Conservation (phyloP, 2,329 filamentous ascomycete species). For the Cytospora mali region DNA sequence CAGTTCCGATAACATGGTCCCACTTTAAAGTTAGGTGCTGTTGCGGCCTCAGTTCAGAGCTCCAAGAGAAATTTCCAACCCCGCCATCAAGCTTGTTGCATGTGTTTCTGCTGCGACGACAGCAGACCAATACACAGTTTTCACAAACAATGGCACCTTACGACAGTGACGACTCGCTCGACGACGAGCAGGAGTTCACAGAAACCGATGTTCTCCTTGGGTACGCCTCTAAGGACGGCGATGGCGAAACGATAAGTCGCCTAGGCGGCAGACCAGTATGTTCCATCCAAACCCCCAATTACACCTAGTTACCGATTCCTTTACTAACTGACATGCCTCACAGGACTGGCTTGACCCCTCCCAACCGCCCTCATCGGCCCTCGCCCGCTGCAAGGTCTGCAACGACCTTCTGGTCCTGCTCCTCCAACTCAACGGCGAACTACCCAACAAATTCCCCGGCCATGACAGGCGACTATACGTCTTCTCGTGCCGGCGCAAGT, state of each 20-base stretch:
- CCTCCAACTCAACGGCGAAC: constrained; percentile 86
- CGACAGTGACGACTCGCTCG: constrained; percentile 83
- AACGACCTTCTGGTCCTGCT: constrained; percentile 81
- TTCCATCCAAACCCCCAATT: constrained; percentile 28
- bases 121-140: constrained; percentile 19
- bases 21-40: constrained; percentile 28
- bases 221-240: constrained; percentile 79
- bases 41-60: neutral
- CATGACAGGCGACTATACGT: constrained; percentile 89
- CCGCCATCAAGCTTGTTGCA: constrained; percentile 13
- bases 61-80: constrained; percentile 23
- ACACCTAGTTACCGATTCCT: neutral
- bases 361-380: constrained; percentile 70
- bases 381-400: constrained; percentile 87
- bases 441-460: constrained; percentile 81
- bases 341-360: constrained; percentile 83
- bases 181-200: constrained; percentile 67
- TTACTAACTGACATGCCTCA: constrained; percentile 29
- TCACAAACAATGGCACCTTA: constrained; percentile 67
- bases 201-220: constrained; percentile 89
- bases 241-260: constrained; percentile 82
- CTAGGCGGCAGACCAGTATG: constrained; percentile 85
- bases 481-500: constrained; percentile 76
- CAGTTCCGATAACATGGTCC: constrained; percentile 20
- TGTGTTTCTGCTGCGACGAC: constrained; percentile 10